Base-by-base conservation (phyloP, 192 early-diverging fungal genomes). In the Neocallimastix lanati region DNA sequence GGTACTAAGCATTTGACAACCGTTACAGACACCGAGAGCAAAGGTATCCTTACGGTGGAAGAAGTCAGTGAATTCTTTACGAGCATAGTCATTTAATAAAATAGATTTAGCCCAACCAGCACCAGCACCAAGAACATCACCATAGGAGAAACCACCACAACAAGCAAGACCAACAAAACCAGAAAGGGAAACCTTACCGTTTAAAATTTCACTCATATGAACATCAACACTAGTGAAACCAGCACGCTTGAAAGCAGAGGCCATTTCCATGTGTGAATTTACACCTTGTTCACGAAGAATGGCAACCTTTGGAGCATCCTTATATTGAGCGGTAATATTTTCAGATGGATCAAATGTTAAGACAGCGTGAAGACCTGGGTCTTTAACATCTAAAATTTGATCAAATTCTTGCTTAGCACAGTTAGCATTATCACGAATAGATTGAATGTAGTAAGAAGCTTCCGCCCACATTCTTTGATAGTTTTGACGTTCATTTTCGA, bases 121-220 rank as follows among this genome's bases (percentile, higher is more conserved):
- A 77, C 97, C 98, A n/a, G 98, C 98, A 12, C 98, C 98, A 27
- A 99, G 85, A 3, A 99, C 98, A 85, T 99, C 98, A 80, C 98
- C 98, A 83, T 99, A 99, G 0, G 93, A 93, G 89, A 99, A 99
- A 13, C 98, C 98, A 82, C 98, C 98, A 80, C 96, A 96, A 18
- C 93, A 93, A 29, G 93, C 98, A 67, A 99, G 86, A 11, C 98
- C 98, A 77, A 87, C 86, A 84, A 98, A 98, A 58, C 85, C 85
- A 77, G 80, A 83, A 28, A 99, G 85, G 0, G 87, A 81, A 3
- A 89, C 87, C 15, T 87, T 84, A 28, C 90, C 88, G 14, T 83
- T 80, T 28, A 98, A 82, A 29, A 99, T 86, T 83, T 99, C 97
- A 6, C 96, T 94, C 97, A 99, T 99, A 85, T 99, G 98, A 18